phyloP scores from a whole-genome alignment of 208 protist species.

The Porcisia deanei region DNA sequence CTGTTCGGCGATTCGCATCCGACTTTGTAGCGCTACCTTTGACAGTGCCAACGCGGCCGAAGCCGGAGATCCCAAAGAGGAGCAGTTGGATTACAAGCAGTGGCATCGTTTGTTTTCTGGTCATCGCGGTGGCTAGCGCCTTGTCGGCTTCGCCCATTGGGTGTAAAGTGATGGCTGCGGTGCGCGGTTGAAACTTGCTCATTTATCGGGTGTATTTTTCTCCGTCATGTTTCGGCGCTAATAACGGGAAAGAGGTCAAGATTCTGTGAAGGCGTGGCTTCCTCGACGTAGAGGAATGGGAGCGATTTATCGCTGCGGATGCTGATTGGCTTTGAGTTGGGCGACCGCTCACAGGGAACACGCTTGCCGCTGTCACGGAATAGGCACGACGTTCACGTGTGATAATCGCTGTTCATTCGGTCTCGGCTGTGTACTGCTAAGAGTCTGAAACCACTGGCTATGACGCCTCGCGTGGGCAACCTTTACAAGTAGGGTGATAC shows the following conservation, averaged over 20 bases:
- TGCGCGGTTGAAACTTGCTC: background rate
- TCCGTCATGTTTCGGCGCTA: background rate
- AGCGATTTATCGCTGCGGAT: background rate
- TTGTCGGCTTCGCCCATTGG: background rate
- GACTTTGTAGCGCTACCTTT: slow-evolving; percentile 8
- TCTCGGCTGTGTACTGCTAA: background rate
- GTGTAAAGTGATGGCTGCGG: background rate
- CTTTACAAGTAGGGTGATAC: background rate
- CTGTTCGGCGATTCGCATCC: slow-evolving; percentile 12
- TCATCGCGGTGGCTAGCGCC: background rate
- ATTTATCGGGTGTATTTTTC: background rate
- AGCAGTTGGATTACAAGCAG: background rate
- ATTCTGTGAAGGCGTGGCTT: no score
- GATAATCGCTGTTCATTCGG: background rate
- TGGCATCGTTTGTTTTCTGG: background rate
- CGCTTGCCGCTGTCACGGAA: background rate
- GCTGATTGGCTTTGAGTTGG: background rate
- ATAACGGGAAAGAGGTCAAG: background rate
- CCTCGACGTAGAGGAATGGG: background rate
- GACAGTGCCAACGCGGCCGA: background rate
- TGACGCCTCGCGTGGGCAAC: background rate
- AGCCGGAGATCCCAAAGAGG: background rate
- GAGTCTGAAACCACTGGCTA: background rate
- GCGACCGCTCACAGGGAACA: no score
- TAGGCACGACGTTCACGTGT: background rate